Conservation (phyloP, 768 basidiomycete species). For the Pholiota microspora region DNA sequence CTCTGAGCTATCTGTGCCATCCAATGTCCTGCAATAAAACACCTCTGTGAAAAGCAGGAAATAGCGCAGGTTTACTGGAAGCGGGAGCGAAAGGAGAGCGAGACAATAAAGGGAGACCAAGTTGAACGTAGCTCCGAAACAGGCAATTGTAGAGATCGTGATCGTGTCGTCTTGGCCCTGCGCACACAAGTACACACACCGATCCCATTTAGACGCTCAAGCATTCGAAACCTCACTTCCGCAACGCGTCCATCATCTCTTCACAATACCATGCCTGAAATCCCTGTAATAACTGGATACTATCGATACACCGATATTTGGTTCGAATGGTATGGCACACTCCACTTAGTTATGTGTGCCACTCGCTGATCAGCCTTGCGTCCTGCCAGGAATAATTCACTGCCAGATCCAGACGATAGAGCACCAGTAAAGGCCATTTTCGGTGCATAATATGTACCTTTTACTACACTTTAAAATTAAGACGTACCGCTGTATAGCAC, state of each 20-base stretch:
- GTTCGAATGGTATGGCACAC: conserved; percentile 62
- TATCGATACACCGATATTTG: conserved; percentile 86
- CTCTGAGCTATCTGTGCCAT: conserved; percentile 69
- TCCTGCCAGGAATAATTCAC: conserved; percentile 47
- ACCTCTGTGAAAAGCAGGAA: conserved; percentile 5
- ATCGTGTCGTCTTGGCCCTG: conserved; percentile 17
- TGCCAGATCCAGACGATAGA: conserved; percentile 59
- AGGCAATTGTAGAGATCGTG: conserved; percentile 22
- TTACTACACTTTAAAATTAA: not conserved
- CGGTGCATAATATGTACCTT: conserved; percentile 23
- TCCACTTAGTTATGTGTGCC: not conserved
- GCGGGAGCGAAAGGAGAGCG: conserved; percentile 5
- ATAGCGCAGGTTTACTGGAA: not conserved
- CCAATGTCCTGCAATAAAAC: not conserved
- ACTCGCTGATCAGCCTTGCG: not conserved
- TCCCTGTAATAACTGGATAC: conserved; percentile 61
- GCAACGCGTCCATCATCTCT: not conserved
- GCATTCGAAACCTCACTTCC: not conserved
- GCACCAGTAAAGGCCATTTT: conserved; percentile 68
- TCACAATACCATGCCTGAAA: conserved; percentile 22
- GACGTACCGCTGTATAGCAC: conserved; percentile 32
- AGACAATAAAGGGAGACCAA: conserved; percentile 8
- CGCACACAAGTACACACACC: conserved; percentile 3
- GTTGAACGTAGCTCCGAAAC: conserved; percentile 28
- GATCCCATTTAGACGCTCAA: conserved; percentile 21